Percentiles rank a stretch among this genome's conserved stretches.
phyloP scores from a whole-genome alignment of 2,329 filamentous ascomycete genomes.

The Didymella lethalis region DNA sequence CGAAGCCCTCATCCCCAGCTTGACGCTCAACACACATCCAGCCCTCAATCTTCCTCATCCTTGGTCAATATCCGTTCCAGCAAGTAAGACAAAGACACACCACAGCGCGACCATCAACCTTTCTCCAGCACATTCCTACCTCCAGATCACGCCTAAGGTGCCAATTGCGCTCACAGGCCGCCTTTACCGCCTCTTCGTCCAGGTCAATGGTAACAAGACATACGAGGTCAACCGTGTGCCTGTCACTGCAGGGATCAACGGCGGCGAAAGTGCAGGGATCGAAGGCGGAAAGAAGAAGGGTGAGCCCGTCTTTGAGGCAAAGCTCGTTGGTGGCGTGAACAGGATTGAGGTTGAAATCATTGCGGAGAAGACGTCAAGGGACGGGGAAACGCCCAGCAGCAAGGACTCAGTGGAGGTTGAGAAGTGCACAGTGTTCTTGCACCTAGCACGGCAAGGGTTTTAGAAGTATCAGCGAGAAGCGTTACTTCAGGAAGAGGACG shows the following conservation, averaged over 20 bases:
- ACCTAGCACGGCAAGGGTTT: conserved; percentile 62
- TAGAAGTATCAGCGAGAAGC: conserved; percentile 18
- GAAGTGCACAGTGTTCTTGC: conserved; percentile 77
- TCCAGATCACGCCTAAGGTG: conserved; percentile 75
- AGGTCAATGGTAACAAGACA: conserved; percentile 70
- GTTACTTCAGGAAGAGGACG: background rate
- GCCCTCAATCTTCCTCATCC: conserved; percentile 68
- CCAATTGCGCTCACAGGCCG: conserved; percentile 70
- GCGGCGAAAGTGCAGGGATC: conserved; percentile 31
- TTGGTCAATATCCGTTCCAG: conserved; percentile 69
- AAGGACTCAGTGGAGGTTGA: conserved; percentile 75
- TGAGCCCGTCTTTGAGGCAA: conserved; percentile 78
- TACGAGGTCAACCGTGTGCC: conserved; percentile 67
- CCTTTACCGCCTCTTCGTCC: conserved; percentile 79
- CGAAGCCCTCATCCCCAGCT: conserved; percentile 71
- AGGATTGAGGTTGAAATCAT: conserved; percentile 80
- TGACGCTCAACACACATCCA: conserved; percentile 74
- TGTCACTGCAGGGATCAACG: conserved; percentile 48
- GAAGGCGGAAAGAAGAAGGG: conserved; percentile 54
- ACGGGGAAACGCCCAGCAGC: conserved; percentile 30
- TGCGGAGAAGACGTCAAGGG: conserved; percentile 63
- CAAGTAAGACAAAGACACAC: conserved; percentile 70
- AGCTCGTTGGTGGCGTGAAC: conserved; percentile 76
- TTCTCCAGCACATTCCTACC: conserved; percentile 70
- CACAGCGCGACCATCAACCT: conserved; percentile 78